Percentiles rank a stretch among this genome's conserved stretches.
These are phyloP conservation scores for Kodamaea arcana DNA, from an alignment of 1,139 yeast genomes.

Conservation along the genomic window DNA sequence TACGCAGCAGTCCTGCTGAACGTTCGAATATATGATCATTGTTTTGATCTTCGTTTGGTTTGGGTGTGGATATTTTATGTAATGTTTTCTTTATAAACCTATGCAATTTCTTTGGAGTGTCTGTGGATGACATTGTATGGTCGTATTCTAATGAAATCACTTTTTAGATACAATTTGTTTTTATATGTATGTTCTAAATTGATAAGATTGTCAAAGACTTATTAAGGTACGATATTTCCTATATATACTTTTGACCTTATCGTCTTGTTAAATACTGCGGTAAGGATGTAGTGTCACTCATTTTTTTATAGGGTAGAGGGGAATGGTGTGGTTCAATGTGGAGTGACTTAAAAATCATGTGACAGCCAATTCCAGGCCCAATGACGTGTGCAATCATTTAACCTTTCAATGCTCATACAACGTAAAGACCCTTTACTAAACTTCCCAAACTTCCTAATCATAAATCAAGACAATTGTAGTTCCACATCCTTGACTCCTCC, in stretches of 20 bases:
- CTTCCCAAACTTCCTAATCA: no score
- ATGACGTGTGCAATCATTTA: neutral
- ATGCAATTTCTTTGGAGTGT: slow-evolving; percentile 9
- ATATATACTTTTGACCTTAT: neutral
- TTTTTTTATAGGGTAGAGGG: neutral
- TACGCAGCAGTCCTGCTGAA: slow-evolving; percentile 9
- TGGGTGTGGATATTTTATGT: slow-evolving; percentile 8
- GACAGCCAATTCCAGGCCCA: neutral
- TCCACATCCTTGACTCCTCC: neutral
- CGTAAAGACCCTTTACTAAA: no score
- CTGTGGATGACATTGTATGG: neutral
- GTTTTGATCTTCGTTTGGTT: neutral
- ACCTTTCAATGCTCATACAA: no score
- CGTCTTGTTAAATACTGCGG: neutral
- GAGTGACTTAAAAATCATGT: neutral
- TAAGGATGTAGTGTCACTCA: neutral
- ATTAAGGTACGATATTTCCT: neutral
- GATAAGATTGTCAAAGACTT: neutral
- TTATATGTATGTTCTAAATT: neutral
- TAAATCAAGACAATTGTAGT: no score
- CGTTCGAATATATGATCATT: slow-evolving; percentile 15
- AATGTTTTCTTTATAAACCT: slow-evolving; percentile 13
- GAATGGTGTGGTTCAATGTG: neutral
- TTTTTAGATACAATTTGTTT: neutral
- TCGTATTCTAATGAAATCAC: neutral